A percentile compares a stretch with the other conserved stretches of the same genome.
These are phyloP conservation scores for Ceratobasidium sp. DNA, from an alignment of 1,284 basidiomycete genomes.

Conservation along the genomic window DNA sequence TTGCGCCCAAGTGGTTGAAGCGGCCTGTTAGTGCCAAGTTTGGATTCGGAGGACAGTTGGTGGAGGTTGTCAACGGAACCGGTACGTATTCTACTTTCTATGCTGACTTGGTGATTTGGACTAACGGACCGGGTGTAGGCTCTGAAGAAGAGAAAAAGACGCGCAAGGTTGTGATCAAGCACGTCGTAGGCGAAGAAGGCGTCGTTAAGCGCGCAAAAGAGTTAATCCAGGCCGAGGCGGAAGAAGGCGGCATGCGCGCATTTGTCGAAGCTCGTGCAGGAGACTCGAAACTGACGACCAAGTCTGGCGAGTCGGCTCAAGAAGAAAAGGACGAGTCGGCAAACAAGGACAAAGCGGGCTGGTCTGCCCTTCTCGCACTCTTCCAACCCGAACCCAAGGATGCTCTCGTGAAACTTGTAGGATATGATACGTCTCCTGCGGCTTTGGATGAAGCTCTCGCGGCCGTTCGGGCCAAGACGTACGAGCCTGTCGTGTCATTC, in stretches of 20 bases:
- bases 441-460: constrained; percentile 58
- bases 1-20: constrained; percentile 96
- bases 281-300: constrained; percentile 46
- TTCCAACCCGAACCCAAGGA: constrained; percentile 91
- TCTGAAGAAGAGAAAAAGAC: constrained; percentile 81
- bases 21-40: constrained; percentile 86
- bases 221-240: constrained; percentile 75
- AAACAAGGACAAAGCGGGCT: constrained; percentile 59
- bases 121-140: constrained; percentile 53
- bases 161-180: constrained; percentile 78
- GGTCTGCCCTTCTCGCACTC: constrained; percentile 90
- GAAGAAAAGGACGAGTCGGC: constrained; percentile 55
- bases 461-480: constrained; percentile 57
- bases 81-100: neutral
- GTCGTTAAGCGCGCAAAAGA: constrained; percentile 82
- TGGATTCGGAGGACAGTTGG: constrained; percentile 92
- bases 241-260: constrained; percentile 62
- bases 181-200: constrained; percentile 79
- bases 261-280: constrained; percentile 67
- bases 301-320: constrained; percentile 57
- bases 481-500: constrained; percentile 81
- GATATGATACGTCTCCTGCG: constrained; percentile 58
- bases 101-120: neutral
- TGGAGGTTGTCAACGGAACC: constrained; percentile 72
- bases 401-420: constrained; percentile 90